Evolutionary conservation across 345 rosid genomes (phyloP), one percentile per base, ranked within the genome.

Genomic region (Gynandropsis gynandra): DNA sequence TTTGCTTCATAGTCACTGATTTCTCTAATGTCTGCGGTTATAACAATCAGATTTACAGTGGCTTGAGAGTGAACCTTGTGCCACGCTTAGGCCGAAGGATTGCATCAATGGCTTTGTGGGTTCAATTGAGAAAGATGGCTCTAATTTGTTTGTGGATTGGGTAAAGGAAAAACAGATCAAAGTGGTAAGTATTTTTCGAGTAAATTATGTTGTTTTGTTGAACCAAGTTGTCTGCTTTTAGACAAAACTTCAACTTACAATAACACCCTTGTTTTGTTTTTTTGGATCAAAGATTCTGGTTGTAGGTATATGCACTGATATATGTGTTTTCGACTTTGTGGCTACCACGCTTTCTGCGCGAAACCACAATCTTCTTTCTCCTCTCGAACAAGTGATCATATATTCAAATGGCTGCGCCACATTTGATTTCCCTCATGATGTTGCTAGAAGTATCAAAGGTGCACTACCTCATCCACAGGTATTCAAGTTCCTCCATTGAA

Each of bases 381-480:
- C 99, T 46, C 58, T 85, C 8, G 72, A 80, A 67, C 81, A 80
- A 41, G 83, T 93, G 54, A 53, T 81, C n/a, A 77, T 83, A 9
- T 83, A 83, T 71, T 88, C 95, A 0, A 59, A 16, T 47, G 99
- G 76, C 16, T 93, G 95, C 52, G 97, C 97, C 8, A 88, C 95
- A 38, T 88, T 55, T 54, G 84, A 88, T 58, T 66, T 85, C 53
- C 90, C 95, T 1, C 54, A 60, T 51, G 80, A 72, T 54, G 80
- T 74, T 58, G 89, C 89, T 34, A 65, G 50, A 59, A 52, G 51
- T 51, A 58, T 61, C 54, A 63, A 75, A 59, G 89, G 73, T n/a
- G 77, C 76, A 40, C 50, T 74, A 55, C 69, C 94, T n/a, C 94
- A 85, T 64, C 95, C 97, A 5, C 95, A 88, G 90, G 94, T 85